phyloP scores from a whole-genome alignment of 169 alveolate species.

The Plasmodium reichenowi region DNA sequence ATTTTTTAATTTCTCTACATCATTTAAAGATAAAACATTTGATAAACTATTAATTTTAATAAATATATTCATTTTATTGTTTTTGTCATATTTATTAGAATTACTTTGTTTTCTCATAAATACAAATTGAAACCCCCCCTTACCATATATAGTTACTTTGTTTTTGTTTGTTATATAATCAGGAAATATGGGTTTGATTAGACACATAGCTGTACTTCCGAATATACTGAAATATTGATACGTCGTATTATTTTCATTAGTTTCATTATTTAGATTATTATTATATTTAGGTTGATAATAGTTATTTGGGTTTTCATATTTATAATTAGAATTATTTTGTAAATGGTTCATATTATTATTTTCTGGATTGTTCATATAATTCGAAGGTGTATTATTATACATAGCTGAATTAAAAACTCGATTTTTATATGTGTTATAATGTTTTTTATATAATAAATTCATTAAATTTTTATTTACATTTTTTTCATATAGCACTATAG shows the following conservation, averaged over 20 bases:
- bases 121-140: constrained; percentile 75
- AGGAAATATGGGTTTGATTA: constrained; percentile 66
- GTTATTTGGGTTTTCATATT: constrained; percentile 22
- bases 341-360: constrained; percentile 22
- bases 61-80: constrained; percentile 60
- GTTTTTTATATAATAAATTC: constrained; percentile 10
- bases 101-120: constrained; percentile 74
- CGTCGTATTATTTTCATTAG: constrained; percentile 43
- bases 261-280: neutral
- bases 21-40: constrained; percentile 36
- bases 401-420: constrained; percentile 23
- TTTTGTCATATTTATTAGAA: constrained; percentile 68
- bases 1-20: constrained; percentile 44
- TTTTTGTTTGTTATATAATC: constrained; percentile 64
- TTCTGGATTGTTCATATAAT: constrained; percentile 26
- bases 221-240: constrained; percentile 73
- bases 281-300: constrained; percentile 45
- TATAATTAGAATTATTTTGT: constrained; percentile 9
- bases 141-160: constrained; percentile 66
- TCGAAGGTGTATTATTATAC: constrained; percentile 20
- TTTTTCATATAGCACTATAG: neutral
- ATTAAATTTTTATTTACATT: constrained; percentile 10
- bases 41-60: constrained; percentile 61
- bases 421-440: constrained; percentile 62
- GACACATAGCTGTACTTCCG: constrained; percentile 76